Base-by-base conservation (phyloP, 2,329 filamentous ascomycete genomes). In the Talaromyces sp. region DNA sequence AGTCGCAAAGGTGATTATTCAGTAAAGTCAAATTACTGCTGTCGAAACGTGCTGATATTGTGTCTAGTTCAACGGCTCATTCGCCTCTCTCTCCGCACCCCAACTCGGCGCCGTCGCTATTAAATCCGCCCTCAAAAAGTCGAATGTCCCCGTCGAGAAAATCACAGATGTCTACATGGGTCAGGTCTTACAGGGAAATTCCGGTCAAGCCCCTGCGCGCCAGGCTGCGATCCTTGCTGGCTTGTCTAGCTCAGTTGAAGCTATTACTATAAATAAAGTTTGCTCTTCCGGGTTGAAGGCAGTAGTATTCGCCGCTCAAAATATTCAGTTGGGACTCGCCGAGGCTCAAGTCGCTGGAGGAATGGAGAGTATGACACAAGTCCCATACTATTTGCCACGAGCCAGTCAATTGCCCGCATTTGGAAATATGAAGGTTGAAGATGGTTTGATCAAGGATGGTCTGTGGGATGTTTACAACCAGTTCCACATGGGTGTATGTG, bases 101-200 rank as follows among this genome's bases (percentile, higher is more conserved):
- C 86, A 91, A 73, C 90, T 99, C 56, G 95, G 92, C 70, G 92
- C 94, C 35, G 88, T 89, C 17, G 95, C 93, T 66, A 98, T 99
- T 82, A 95, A 93, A 79, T 90, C 92, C 56, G 95, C 95, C 33
- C 80, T 99, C 62, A 86, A 89, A 71, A 96, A 95, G 79, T 96
- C 93, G 61, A 89, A 88, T 69, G 86, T 98, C 7, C 93, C 95
- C 1, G 78, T 87, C 61, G 87, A 89, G 39, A 90, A 90, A 75
- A 92, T 98, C 73, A 90, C 89, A 68, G 91, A 96, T 79, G 92
- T 98, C 17, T 98, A 98, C 82, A 96, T 98, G 91, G 95, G 95
- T 75, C 96, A 97, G 73, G 95, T 98, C 10, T 85, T 98, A 47
- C 89, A 93, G 77, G 94, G 85, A 52, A 86, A 86, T 19, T 86